Conservation (phyloP, 2,329 filamentous ascomycete genomes). For the Epicoccum sorghinum region DNA sequence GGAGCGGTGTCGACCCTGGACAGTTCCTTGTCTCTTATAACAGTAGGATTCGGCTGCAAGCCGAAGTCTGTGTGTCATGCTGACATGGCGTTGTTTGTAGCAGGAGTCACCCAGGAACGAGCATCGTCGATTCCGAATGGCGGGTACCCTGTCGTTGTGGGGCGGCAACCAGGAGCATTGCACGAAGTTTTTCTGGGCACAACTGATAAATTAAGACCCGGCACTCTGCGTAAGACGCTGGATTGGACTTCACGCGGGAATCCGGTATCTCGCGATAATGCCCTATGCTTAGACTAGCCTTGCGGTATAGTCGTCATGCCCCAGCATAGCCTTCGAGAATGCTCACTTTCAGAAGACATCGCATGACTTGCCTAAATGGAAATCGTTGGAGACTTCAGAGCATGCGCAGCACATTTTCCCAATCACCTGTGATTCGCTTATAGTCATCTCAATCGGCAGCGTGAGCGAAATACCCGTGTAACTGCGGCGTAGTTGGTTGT, state of each 20-base stretch:
- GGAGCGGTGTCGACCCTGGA: slow-evolving; percentile 5
- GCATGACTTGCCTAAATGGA: slow-evolving; percentile 5
- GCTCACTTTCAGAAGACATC: not conserved
- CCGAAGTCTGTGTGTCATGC: not conserved
- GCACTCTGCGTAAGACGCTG: not conserved
- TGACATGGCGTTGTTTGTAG: slow-evolving; percentile 1
- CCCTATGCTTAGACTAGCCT: not conserved
- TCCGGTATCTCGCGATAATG: not conserved
- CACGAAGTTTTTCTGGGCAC: not conserved
- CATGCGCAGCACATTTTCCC: not conserved
- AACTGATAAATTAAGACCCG: too few relatives aligned
- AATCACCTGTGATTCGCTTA: not conserved
- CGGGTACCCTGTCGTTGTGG: not conserved
- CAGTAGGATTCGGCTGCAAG: not conserved
- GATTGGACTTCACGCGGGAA: not conserved
- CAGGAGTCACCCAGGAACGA: not conserved
- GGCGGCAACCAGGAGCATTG: not conserved
- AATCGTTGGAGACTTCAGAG: not conserved
- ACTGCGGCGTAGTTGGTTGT: slow-evolving; percentile 5
- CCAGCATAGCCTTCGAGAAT: not conserved
- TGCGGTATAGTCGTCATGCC: not conserved
- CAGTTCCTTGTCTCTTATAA: not conserved
- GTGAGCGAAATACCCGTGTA: not conserved
- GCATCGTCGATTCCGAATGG: not conserved
- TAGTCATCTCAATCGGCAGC: not conserved